These are phyloP conservation scores for Chenopodium quinoa DNA, from an alignment of 148 eudicot genomes.

Conservation along the genomic window DNA sequence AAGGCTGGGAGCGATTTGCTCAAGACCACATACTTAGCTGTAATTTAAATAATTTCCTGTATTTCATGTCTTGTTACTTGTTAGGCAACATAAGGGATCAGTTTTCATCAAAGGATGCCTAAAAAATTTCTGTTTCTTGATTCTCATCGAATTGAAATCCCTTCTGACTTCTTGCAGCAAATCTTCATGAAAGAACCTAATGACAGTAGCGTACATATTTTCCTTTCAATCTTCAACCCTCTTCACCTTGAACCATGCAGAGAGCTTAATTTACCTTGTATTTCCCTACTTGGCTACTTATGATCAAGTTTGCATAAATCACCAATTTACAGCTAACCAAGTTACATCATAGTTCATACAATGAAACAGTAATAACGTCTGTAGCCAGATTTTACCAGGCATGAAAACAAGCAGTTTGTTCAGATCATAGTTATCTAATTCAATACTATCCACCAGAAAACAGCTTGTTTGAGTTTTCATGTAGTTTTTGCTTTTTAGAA, in stretches of 20 bases:
- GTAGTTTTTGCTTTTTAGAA: too few relatives aligned
- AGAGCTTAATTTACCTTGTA: neutral
- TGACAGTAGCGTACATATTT: neutral
- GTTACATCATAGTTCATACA: too few relatives aligned
- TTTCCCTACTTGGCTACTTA: neutral
- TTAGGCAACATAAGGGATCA: neutral
- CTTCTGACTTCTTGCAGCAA: too few relatives aligned
- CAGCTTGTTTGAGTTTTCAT: too few relatives aligned
- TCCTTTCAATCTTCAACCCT: neutral
- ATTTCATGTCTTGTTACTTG: neutral
- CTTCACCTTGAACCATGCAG: neutral
- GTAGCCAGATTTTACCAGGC: too few relatives aligned
- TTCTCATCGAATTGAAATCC: neutral
- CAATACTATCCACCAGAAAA: too few relatives aligned
- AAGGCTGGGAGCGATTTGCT: too few relatives aligned
- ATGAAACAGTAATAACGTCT: too few relatives aligned
- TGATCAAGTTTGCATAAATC: neutral
- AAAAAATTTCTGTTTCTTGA: too few relatives aligned
- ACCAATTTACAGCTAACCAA: neutral
- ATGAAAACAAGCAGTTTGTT: too few relatives aligned
- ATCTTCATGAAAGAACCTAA: too few relatives aligned
- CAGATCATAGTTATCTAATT: too few relatives aligned
- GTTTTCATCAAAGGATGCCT: neutral
- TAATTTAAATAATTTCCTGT: neutral
- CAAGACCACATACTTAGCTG: neutral